Conservation (phyloP, 306 rosid species). For the Cicer yamashitae region DNA sequence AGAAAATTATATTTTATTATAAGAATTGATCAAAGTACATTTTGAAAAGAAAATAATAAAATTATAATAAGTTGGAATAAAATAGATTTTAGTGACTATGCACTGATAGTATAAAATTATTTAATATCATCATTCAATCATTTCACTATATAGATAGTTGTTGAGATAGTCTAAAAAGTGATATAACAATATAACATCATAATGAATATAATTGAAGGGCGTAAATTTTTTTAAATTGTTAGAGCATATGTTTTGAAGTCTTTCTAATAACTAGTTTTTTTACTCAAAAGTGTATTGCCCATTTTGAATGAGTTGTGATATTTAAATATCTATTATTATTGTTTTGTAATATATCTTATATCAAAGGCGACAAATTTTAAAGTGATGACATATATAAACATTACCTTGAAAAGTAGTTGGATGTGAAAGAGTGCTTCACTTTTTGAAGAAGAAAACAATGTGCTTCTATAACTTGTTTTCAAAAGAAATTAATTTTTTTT, state of each 20-base stretch:
- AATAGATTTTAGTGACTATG: not conserved
- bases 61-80: not conserved
- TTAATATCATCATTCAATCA: not conserved
- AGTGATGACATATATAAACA: not conserved
- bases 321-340: not conserved
- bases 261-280: no score
- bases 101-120: not conserved
- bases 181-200: not conserved
- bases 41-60: not conserved
- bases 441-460: no score
- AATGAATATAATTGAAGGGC: not conserved
- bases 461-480: no score
- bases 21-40: not conserved
- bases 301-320: no score
- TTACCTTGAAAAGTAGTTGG: not conserved
- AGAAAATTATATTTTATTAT: not conserved
- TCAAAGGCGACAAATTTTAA: not conserved
- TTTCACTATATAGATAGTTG: not conserved
- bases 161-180: not conserved
- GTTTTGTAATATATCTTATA: not conserved
- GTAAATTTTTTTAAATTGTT: no score
- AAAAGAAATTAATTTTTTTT: not conserved
- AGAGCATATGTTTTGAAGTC: no score
- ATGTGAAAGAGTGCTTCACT: no score
- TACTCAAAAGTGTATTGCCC: no score